A percentile compares a stretch with the other conserved stretches of the same genome.
Conservation (phyloP, 164 flowering plant species). For the Platanus orientalis region DNA sequence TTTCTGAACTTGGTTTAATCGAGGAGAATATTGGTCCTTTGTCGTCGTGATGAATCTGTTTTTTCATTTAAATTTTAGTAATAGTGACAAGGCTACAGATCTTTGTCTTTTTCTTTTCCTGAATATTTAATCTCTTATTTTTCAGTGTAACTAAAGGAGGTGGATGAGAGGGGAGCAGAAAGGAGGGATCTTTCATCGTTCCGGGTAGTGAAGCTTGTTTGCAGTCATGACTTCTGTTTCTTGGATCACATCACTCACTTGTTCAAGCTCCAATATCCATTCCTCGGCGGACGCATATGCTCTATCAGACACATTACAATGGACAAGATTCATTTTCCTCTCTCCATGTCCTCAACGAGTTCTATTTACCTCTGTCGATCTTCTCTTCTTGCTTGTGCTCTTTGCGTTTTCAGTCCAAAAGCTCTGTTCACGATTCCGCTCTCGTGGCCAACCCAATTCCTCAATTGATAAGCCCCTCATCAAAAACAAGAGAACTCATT, state of each 20-base stretch:
- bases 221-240: conserved; percentile 24
- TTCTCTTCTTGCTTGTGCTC: conserved; percentile 49
- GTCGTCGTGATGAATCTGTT: too few species aligned
- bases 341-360: conserved; percentile 87
- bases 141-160: not conserved
- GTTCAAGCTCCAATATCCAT: conserved; percentile 24
- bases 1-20: too few species aligned
- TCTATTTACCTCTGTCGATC: conserved; percentile 43
- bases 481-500: conserved; percentile 13
- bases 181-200: not conserved
- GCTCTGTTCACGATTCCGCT: conserved; percentile 35
- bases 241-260: conserved; percentile 41
- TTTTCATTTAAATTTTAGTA: too few species aligned
- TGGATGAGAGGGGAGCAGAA: not conserved
- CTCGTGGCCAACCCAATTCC: conserved; percentile 17
- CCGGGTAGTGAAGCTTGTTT: not conserved
- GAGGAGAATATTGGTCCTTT: too few species aligned
- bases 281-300: conserved; percentile 13
- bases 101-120: too few species aligned
- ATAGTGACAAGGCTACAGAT: too few species aligned
- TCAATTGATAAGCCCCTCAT: conserved; percentile 34
- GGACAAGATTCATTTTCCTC: conserved; percentile 51
- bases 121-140: not conserved
- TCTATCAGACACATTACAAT: conserved; percentile 14
- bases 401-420: conserved; percentile 36